These are phyloP conservation scores for Panicum hallii DNA, from an alignment of 202 grass and related monocot genomes.

Conservation along the genomic window DNA sequence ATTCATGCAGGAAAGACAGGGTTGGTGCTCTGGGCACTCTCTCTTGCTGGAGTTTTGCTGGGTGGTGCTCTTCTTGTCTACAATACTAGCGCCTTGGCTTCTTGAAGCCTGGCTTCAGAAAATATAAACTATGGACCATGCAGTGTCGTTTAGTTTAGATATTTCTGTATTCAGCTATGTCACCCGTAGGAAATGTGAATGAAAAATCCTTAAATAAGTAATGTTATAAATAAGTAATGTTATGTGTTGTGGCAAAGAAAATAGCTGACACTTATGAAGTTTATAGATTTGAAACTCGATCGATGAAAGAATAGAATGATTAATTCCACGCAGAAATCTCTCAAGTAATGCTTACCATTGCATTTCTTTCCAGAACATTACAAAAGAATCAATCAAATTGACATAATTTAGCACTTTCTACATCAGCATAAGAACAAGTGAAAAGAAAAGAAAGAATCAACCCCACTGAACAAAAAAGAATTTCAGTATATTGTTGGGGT, in stretches of 20 bases:
- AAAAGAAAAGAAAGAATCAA: not conserved
- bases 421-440: slow-evolving; percentile 28
- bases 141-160: not conserved
- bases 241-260: not conserved
- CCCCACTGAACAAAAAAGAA: slow-evolving; percentile 49
- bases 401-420: slow-evolving; percentile 34
- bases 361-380: slow-evolving; percentile 18
- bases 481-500: slow-evolving; percentile 40
- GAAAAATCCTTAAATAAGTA: not conserved
- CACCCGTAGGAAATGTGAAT: not conserved
- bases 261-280: not conserved
- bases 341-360: slow-evolving; percentile 5
- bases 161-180: not conserved
- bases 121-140: not conserved
- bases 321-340: not conserved
- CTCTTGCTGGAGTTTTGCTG: slow-evolving; percentile 58
- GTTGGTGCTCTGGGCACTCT: slow-evolving; percentile 59
- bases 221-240: not conserved
- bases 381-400: slow-evolving; percentile 41
- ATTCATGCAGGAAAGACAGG: slow-evolving; percentile 64
- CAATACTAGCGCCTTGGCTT: slow-evolving; percentile 56
- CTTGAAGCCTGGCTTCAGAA: slow-evolving; percentile 8
- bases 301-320: slow-evolving; percentile 10
- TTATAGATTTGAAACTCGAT: not conserved
- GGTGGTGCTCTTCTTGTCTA: slow-evolving; percentile 63